A percentile compares a stretch with the other conserved stretches of the same genome.
These are phyloP conservation scores for Bjerkandera adusta DNA, from an alignment of 1,284 basidiomycete species.

Conservation along the genomic window DNA sequence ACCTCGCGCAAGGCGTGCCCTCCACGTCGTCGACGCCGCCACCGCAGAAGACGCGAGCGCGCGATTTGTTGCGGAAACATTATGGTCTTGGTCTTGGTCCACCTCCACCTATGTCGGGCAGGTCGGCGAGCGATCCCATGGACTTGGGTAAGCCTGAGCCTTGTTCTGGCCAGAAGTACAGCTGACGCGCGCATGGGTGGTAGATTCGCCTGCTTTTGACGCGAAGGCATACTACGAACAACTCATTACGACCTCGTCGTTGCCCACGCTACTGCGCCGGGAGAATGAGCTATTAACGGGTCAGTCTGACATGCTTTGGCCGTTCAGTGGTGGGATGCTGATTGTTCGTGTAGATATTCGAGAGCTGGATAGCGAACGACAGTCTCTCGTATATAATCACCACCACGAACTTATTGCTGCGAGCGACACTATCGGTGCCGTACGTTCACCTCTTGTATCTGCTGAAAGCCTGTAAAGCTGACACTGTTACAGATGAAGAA, in stretches of 20 bases:
- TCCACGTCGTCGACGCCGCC: slow-evolving; percentile 16
- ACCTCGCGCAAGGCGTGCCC: not conserved
- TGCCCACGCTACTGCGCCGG: slow-evolving; percentile 67
- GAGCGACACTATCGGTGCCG: slow-evolving; percentile 85
- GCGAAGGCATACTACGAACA: slow-evolving; percentile 82
- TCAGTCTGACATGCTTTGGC: slow-evolving; percentile 24
- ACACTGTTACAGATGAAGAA: slow-evolving; percentile 67
- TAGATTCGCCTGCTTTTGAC: slow-evolving; percentile 81
- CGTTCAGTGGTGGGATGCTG: not conserved
- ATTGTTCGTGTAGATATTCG: slow-evolving; percentile 62
- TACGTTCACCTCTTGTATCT: slow-evolving; percentile 35
- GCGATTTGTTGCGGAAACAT: slow-evolving; percentile 78
- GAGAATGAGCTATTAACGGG: slow-evolving; percentile 79
- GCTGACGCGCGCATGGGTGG: not conserved
- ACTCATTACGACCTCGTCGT: slow-evolving; percentile 74
- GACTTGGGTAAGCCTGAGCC: slow-evolving; percentile 55
- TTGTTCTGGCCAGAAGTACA: not conserved
- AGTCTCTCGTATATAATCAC: slow-evolving; percentile 91
- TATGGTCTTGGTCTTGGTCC: slow-evolving; percentile 77
- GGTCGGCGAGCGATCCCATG: slow-evolving; percentile 68
- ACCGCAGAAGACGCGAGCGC: slow-evolving; percentile 57
- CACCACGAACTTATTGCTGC: slow-evolving; percentile 93
- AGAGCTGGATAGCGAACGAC: slow-evolving; percentile 84
- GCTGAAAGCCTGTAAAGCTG: slow-evolving; percentile 5
- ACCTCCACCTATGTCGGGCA: slow-evolving; percentile 52